Base-by-base conservation (phyloP, 129 eudicot genomes). In the Kitagawia praeruptora region DNA sequence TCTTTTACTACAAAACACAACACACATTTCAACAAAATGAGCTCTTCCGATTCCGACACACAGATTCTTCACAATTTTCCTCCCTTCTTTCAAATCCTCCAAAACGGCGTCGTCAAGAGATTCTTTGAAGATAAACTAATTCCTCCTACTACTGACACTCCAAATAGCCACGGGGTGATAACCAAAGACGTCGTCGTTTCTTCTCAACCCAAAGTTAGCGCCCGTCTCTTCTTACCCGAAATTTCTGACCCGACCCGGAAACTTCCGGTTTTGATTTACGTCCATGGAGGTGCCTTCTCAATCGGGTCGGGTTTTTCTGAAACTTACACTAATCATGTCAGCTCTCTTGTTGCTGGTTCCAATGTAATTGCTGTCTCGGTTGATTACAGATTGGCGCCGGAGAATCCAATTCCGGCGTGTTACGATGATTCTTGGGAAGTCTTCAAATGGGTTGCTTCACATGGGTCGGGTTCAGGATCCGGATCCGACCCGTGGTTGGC, bases 391-490 rank as follows among this genome's bases (percentile, higher is more conserved):
- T 8, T 9, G 25, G 61, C 45, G 31, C 77, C 40, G 79, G 82
- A 48, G 19, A 18, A 34, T 27, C 13, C 28, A 64, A 37, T 28
- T 37, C 25, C 3, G 51, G 23, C 9, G 10, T 74, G 86, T 37
- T 88, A 77, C 25, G 92, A 90, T 1, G 95, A 88, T 67, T 82
- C 87, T 0, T 89, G 93, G 91, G 75, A 80, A 12, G 91, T 82
- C 2, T 70, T 91, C 39, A 81, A 84, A 66, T 91, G 93, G 93
- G 75, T 87, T 3, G 83, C 83, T 3, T 25, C 76, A 11, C 96
- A 91, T 76, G 72, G 56, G 25, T 53, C 71, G 37, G 85, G 85
- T 0, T 40, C 42, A 5, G 42, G 42, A 3, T 40, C 6, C 5
- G 91, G 89, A 74, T 70, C 85, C 49, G 93, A 91, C 8, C 79